Evolutionary conservation across 768 basidiomycete genomes (phyloP).

Genomic region (Lactarius quietus): DNA sequence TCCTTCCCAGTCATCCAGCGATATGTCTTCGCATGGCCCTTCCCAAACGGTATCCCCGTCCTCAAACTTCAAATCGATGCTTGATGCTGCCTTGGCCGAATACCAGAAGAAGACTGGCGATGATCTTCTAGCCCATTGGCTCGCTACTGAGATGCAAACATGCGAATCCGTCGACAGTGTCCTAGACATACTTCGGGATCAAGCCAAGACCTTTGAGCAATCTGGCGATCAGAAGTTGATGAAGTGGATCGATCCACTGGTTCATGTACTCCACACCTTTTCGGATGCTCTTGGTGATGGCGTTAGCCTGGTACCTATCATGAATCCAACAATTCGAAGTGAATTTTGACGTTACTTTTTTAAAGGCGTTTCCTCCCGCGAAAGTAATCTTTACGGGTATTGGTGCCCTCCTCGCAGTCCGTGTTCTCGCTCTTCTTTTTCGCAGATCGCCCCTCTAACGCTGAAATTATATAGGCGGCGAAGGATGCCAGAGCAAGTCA

Average conservation of each 20-base stretch:
- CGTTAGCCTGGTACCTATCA: not conserved
- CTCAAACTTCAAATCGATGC: not conserved
- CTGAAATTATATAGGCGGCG: too few species aligned
- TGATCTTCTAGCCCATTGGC: not conserved
- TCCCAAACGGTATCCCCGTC: not conserved
- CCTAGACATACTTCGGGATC: not conserved
- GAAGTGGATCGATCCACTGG: not conserved
- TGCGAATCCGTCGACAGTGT: not conserved
- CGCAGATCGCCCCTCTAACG: too few species aligned
- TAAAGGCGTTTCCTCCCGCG: not conserved
- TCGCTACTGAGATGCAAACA: not conserved
- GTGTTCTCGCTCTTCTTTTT: not conserved
- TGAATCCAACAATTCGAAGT: not conserved
- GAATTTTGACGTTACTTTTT: not conserved
- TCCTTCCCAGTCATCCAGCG: not conserved
- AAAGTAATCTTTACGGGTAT: too few species aligned
- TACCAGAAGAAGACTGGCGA: not conserved
- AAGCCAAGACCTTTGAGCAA: not conserved
- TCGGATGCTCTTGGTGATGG: not conserved
- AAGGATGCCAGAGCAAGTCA: too few species aligned
- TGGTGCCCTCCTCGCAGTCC: too few species aligned
- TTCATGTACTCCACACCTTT: not conserved
- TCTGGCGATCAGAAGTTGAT: not conserved
- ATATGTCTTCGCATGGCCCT: not conserved
- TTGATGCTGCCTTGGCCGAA: not conserved